A percentile compares a stretch with the other conserved stretches of the same genome.
These are phyloP conservation scores for Rhynchosporium secalis DNA, from an alignment of 2,329 filamentous ascomycete genomes.

Conservation along the genomic window DNA sequence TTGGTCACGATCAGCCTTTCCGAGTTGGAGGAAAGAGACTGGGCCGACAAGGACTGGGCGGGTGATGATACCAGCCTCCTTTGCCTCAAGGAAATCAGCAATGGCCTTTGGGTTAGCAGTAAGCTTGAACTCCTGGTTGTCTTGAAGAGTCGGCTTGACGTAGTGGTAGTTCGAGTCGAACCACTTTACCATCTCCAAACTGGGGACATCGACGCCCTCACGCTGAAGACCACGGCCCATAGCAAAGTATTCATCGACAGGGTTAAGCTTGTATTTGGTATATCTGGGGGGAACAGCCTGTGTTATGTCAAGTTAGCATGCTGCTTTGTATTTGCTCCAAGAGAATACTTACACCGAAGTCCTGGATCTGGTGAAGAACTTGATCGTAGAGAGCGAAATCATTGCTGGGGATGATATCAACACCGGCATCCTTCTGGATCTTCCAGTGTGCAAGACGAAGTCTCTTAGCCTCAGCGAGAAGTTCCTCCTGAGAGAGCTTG, in stretches of 20 bases:
- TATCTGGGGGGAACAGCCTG: conserved; percentile 92
- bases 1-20: conserved; percentile 96
- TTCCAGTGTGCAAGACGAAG: conserved; percentile 98
- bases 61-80: conserved; percentile 91
- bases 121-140: conserved; percentile 96
- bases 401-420: conserved; percentile 98
- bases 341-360: conserved; percentile 75
- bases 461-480: conserved; percentile 93
- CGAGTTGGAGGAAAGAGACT: conserved; percentile 95
- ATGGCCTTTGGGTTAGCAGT: conserved; percentile 88
- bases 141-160: conserved; percentile 97
- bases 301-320: conserved; percentile 23
- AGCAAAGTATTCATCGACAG: conserved; percentile 97
- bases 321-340: conserved; percentile 1
- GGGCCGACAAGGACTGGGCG: conserved; percentile 94
- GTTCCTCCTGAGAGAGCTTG: conserved; percentile 89
- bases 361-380: conserved; percentile 95
- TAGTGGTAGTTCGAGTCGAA: conserved; percentile 99
- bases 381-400: conserved; percentile 99
- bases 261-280: conserved; percentile 81
- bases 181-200: conserved; percentile 99
- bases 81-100: conserved; percentile 91
- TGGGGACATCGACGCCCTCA: conserved; percentile 87
- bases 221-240: conserved; percentile 99
- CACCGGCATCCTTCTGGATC: conserved; percentile 98